These are phyloP conservation scores for Sisymbrium irio DNA, from an alignment of 345 rosid species.

Conservation along the genomic window DNA sequence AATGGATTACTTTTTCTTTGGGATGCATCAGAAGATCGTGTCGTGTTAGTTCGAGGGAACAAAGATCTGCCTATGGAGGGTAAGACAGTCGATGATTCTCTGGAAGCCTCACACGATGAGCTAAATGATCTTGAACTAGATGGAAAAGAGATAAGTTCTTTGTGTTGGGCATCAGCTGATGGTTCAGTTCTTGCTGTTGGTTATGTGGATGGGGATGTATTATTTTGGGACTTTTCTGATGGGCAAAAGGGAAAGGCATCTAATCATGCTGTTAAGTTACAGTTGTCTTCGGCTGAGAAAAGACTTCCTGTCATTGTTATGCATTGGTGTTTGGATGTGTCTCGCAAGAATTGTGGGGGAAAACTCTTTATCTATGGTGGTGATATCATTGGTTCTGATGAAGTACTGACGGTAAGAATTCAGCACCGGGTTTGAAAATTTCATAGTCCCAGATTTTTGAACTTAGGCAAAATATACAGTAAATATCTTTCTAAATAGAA, in stretches of 20 bases:
- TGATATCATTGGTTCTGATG: slow-evolving; percentile 78
- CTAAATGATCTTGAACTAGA: slow-evolving; percentile 40
- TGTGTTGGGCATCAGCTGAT: slow-evolving; percentile 82
- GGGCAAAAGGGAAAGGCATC: slow-evolving; percentile 42
- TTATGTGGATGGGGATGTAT: slow-evolving; percentile 82
- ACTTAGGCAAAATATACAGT: not conserved
- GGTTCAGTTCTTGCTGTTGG: slow-evolving; percentile 90
- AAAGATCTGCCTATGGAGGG: slow-evolving; percentile 64
- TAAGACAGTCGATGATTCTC: slow-evolving; percentile 37
- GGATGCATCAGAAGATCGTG: slow-evolving; percentile 73
- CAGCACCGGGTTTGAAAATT: slow-evolving; percentile 4
- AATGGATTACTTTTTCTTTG: slow-evolving; percentile 76
- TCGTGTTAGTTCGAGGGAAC: slow-evolving; percentile 56
- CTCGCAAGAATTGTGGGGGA: slow-evolving; percentile 48
- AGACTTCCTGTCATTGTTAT: slow-evolving; percentile 79
- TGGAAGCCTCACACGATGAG: slow-evolving; percentile 35
- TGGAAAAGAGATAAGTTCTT: slow-evolving; percentile 81
- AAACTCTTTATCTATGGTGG: slow-evolving; percentile 83
- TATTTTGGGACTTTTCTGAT: slow-evolving; percentile 67
- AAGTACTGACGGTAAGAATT: slow-evolving; percentile 67
- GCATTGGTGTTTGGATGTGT: slow-evolving; percentile 57
- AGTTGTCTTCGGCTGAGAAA: slow-evolving; percentile 62
- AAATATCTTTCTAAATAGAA: slow-evolving; percentile 7
- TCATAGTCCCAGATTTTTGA: slow-evolving; percentile 19
- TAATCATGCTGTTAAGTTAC: slow-evolving; percentile 61